Percentiles rank a stretch among this genome's conserved stretches.
phyloP scores from a whole-genome alignment of 306 rosid genomes.

The Glycine tomentella region DNA sequence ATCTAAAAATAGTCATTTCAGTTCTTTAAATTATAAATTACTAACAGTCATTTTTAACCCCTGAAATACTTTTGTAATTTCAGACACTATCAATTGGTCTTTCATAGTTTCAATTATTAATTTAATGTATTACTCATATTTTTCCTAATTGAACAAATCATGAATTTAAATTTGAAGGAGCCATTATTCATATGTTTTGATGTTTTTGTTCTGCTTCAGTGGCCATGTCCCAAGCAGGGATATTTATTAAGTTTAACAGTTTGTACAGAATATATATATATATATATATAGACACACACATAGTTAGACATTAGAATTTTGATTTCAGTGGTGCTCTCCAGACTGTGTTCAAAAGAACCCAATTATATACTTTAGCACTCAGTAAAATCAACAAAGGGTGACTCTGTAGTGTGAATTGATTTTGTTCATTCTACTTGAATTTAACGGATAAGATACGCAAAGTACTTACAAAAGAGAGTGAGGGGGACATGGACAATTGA shows the following conservation, averaged over 20 bases:
- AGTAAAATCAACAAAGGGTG: too few species aligned
- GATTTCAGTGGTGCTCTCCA: not conserved
- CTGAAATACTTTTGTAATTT: not conserved
- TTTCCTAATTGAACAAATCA: not conserved
- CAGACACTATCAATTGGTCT: not conserved
- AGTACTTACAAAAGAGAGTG: not conserved
- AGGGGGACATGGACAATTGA: constrained; percentile 22
- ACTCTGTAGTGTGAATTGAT: not conserved
- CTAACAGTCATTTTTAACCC: too few species aligned
- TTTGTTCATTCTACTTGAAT: not conserved
- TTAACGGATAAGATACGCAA: constrained; percentile 7
- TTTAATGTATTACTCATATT: not conserved
- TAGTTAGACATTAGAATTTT: not conserved
- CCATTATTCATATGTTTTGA: not conserved
- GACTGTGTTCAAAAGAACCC: too few species aligned
- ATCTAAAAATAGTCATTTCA: not conserved
- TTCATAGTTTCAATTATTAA: not conserved
- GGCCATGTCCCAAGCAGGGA: not conserved
- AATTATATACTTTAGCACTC: too few species aligned
- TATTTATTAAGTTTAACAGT: not conserved
- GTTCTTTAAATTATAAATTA: not conserved
- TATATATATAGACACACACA: not conserved
- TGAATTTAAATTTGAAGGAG: not conserved
- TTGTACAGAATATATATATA: not conserved
- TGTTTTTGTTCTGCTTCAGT: not conserved